Base-by-base conservation (phyloP, 176 grass and related monocot species). In the Zoysia japonica region DNA sequence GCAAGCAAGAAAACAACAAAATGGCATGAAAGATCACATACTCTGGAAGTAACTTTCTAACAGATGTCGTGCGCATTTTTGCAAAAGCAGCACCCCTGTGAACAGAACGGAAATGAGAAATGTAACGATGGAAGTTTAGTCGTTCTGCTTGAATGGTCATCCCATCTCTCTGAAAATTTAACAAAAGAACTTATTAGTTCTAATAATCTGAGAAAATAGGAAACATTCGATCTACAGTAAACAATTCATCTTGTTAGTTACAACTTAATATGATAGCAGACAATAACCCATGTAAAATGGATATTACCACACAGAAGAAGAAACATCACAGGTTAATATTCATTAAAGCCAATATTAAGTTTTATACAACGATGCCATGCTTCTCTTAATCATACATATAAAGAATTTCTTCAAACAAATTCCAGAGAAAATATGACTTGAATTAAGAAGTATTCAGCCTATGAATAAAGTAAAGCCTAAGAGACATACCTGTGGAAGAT, bases 41-140 rank as follows among this genome's bases (percentile, higher is more conserved):
- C 94, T 97, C 94, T 40, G 94, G 94, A 78, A 97, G 91, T 86
- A 97, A 87, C 79, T 97, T 97, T 50, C 94, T 86, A 44, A 97
- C 91, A 82, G 82, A 88, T 78, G 94, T 97, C 52, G 84, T 88
- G 5, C 94, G 91, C 94, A 97, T 93, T 83, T 97, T 97, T 82
- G 94, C 80, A 92, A 97, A 97, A 88, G 89, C 68, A 84, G 91
- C 73, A 80, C 91, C 94, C 85, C 94, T 97, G 88, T 97, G 94
- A 47, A 97, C 89, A 51, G 94, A 87, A 75, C 94, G 91, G 70
- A 97, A 97, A 84, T 97, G 94, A 71, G 94, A 92, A 42, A 97
- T 84, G 72, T 88, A 97, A 70, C 94, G 94, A 71, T 80, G 85
- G 59, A 83, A 97, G 72, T 97, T 97, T 50, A 97, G 89, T 36